These are phyloP conservation scores for Penicillium sp. DNA, from an alignment of 2,329 filamentous ascomycete genomes.

Conservation along the genomic window DNA sequence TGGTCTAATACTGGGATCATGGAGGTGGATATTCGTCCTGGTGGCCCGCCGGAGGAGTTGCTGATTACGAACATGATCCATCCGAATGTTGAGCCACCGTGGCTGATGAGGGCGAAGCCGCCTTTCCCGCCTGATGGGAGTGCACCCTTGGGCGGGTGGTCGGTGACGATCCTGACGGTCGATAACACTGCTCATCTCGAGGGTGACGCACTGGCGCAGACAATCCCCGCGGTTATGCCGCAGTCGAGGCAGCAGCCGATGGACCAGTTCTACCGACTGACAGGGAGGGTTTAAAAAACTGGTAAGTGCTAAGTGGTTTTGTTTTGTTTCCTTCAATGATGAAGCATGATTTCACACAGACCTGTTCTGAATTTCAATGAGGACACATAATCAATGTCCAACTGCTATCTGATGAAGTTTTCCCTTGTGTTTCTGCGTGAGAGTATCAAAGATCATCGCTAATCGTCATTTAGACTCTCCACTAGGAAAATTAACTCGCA, in stretches of 20 bases:
- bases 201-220: slow-evolving; percentile 72
- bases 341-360: slow-evolving; percentile 59
- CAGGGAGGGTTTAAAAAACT: slow-evolving; percentile 16
- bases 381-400: slow-evolving; percentile 48
- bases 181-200: slow-evolving; percentile 72
- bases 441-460: slow-evolving; percentile 16
- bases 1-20: slow-evolving; percentile 70
- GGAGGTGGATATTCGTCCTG: slow-evolving; percentile 45
- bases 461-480: slow-evolving; percentile 10
- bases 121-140: slow-evolving; percentile 4
- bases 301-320: slow-evolving; percentile 7
- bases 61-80: slow-evolving; percentile 1
- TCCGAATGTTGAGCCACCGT: slow-evolving; percentile 7
- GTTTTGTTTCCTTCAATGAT: slow-evolving; percentile 46
- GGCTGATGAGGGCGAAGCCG: slow-evolving; percentile 3
- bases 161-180: slow-evolving; percentile 59
- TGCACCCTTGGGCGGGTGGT: slow-evolving; percentile 39
- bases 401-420: slow-evolving; percentile 50
- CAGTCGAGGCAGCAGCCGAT: slow-evolving; percentile 75
- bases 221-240: slow-evolving; percentile 74
- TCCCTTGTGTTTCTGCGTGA: slow-evolving; percentile 19
- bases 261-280: slow-evolving; percentile 71
- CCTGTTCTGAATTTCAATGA: slow-evolving; percentile 69
- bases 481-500: background rate
- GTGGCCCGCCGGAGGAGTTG: slow-evolving; percentile 6